Evolutionary conservation across 495 filamentous ascomycete genomes (phyloP), one percentile per base, ranked within the genome.

Genomic region (Pseudoneurospora amorphoporcata): DNA sequence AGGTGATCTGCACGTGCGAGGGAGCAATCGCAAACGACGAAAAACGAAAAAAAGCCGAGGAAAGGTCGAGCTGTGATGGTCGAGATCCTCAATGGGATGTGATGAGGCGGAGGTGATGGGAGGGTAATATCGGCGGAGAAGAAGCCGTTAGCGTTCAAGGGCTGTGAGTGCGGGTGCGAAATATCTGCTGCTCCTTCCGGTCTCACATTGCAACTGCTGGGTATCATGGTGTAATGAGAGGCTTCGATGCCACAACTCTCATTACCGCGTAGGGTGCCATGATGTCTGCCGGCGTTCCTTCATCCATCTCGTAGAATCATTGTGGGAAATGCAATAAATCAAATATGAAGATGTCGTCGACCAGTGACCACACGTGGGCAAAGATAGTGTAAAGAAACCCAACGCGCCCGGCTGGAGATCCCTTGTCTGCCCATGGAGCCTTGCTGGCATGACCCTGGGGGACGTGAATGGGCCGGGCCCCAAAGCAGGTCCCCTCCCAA

Each of bases 401-500:
- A 29, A 65, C 53, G 53, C 14, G 29, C n/a, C n/a, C n/a, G n/a
- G n/a, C 53, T 65, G 37, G 29, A 65, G 29, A 65, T 35, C 3
- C 53, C 53, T 37, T 65, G 53, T 61, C 53, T 61, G 29, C 23
- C 35, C 53, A 32, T 61, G 53, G 14, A 65, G 53, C 53, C 53
- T 35, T 65, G 53, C 53, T 65, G 29, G 29, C 53, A 65, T 65
- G 53, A 12, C 53, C 53, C 53, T 35, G 53, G 29, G 53, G 17
- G 53, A 65, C 53, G 14, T 65, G 53, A 61, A 65, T 65, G 53
- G 53, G 29, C 7, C 53, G 53, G 53, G 53, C 29, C 29, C 39
- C 53, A 32, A 58, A 76, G 69, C 39, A 17, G 4, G 32, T 14
- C 68, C 72, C 68, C 38, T 61, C 73, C 77, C 37, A 72, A 80